Conservation (phyloP, 2,329 filamentous ascomycete genomes). For the Erysiphe neolycopersici region DNA sequence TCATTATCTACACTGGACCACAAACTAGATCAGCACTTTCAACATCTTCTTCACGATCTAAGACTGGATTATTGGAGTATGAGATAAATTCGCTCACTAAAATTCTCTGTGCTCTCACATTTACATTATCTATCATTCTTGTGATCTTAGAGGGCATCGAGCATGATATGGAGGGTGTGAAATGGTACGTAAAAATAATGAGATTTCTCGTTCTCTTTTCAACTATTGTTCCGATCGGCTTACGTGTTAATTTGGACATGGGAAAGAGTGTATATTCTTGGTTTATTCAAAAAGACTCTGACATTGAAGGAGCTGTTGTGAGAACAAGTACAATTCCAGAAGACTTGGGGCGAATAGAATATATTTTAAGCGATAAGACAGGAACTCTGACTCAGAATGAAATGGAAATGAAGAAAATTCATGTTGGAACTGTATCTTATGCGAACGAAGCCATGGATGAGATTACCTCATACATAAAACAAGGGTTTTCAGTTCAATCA, state of each 20-base stretch:
- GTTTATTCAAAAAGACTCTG: slow-evolving; percentile 78
- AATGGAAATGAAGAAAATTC: slow-evolving; percentile 97
- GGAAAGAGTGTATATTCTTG: slow-evolving; percentile 90
- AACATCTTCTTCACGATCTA: slow-evolving; percentile 73
- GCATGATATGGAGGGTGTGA: slow-evolving; percentile 27
- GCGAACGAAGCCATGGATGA: slow-evolving; percentile 98
- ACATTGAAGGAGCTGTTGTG: slow-evolving; percentile 77
- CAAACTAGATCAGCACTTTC: slow-evolving; percentile 87
- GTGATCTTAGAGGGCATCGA: slow-evolving; percentile 70
- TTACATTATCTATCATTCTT: slow-evolving; percentile 63
- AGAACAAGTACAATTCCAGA: slow-evolving; percentile 94
- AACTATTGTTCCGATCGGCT: slow-evolving; percentile 93
- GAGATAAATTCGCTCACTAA: slow-evolving; percentile 97
- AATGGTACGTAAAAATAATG: slow-evolving; percentile 94
- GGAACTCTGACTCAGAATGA: slow-evolving; percentile 96
- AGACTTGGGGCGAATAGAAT: slow-evolving; percentile 85
- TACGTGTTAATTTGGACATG: slow-evolving; percentile 90
- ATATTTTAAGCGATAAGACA: slow-evolving; percentile 88
- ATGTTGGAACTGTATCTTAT: slow-evolving; percentile 93
- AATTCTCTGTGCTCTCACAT: slow-evolving; percentile 70
- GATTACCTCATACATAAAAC: slow-evolving; percentile 59
- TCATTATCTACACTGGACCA: slow-evolving; percentile 80
- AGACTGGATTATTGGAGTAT: slow-evolving; percentile 76
- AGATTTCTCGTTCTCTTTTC: slow-evolving; percentile 95
- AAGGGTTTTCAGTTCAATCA: slow-evolving; percentile 36